Evolutionary conservation across 768 basidiomycete genomes (phyloP), one percentile per base, ranked within the genome.

Genomic region (Boletus rex-veris): DNA sequence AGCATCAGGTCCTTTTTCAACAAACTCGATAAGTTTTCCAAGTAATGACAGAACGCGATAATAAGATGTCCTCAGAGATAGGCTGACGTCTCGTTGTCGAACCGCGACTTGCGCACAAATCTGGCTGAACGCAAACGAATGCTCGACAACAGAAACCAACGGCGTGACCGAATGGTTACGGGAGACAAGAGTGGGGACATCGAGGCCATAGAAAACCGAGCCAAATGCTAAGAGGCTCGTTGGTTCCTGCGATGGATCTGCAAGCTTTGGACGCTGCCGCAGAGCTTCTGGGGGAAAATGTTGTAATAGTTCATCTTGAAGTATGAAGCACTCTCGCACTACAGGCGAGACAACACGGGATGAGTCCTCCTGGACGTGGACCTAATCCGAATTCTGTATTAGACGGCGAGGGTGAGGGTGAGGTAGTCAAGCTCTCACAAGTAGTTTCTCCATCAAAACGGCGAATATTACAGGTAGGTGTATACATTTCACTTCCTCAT

Each of bases 401-500:
- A 58, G 54, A 53, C 19, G 10, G 31, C 9, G 15, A 28, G 14
- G 14, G 4, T 8, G 15, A 28, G 14, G 14, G 4, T 8, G 19
- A 45, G 38, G 21, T 0, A 43, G 39, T n/a, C 24, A 41, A 18
- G 28, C 14, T 46, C 78, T 69, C 67, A 93, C 92, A 57, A 81
- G 73, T 33, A 92, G 58, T 6, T 79, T 62, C 55, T 91, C 86
- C 38, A 87, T 64, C 40, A 91, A 74, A 7, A 82, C 84, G 3
- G 83, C 75, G 53, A 95, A 86, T 14, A 92, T 74, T 40, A 93
- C 70, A 0, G 96, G 94, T 11, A 94, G 72, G 69, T 96, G 92
- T 28, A 93, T 75, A 4, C 75, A 80, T 63, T 82, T 84, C 24
- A 90, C 81, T 65, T 97, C 96, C 56, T 98, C 93, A 60, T 98